Evolutionary conservation across 164 flowering plant genomes (phyloP), one percentile per base, ranked within the genome.

Genomic region (Nymphaea thermarum): DNA sequence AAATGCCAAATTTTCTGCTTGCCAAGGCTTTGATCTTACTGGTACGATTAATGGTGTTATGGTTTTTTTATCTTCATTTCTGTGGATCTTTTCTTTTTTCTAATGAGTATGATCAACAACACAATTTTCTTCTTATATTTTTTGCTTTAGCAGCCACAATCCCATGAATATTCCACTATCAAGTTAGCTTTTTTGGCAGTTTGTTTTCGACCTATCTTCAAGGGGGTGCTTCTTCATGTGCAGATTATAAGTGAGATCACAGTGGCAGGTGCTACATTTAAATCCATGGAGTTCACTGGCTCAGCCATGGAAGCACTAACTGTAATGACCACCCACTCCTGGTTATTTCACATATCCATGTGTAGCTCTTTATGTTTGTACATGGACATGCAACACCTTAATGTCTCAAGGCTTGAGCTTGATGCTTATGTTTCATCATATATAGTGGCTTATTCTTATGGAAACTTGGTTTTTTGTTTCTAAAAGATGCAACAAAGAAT

Each of bases 1-100:
- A 91, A 81, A 91, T 91, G 99, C 98, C 98, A 55, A 79, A 77
- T 72, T 91, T 83, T 83, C 73, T 95, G 75, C 90, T 90, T 62
- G 96, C 98, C 4, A 95, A 95, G 82, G 99, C 92, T 86, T 86
- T 95, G 81, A 95, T 95, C 78, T 81, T 95, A 80, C 99, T 90
- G 74, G 98, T 95, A 81, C 76, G 16, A n/a, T 61, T 61, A 3
- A 5, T 61, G 25, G 64, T 36, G 36, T 25, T 25, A 25, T 25
- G 36, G 36, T 25, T 25, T 25, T 25, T 25, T 1, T 0, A 25
- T 25, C 36, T 25, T 25, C 36, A 25, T 25, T 25, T 25, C 36
- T 25, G 36, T 0, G 36, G 1, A 0, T 25, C 36, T 80, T 25
- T 25, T 25, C 36, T 0, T 25, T 25, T 25, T 1, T 25, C 36